phyloP scores from a whole-genome alignment of 2,329 filamentous ascomycete species.

The Cytospora piceae region DNA sequence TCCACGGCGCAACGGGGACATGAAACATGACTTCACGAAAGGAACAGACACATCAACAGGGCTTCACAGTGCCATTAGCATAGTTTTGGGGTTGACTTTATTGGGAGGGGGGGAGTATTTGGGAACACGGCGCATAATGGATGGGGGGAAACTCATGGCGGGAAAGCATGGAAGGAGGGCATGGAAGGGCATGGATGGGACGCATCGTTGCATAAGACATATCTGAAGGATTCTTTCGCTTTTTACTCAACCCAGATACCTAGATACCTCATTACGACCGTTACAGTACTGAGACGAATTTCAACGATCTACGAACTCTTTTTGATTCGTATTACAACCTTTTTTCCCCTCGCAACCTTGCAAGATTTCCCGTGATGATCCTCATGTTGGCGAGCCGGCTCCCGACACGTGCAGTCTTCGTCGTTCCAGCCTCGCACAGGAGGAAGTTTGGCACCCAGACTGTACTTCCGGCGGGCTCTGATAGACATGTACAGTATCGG shows the following conservation, averaged over 20 bases:
- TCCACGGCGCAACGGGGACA: conserved; percentile 5
- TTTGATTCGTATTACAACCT: neutral
- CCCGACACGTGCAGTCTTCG: neutral
- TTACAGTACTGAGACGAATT: neutral
- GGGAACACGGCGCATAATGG: neutral
- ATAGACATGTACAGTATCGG: neutral
- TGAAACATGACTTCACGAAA: neutral
- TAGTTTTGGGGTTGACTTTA: neutral
- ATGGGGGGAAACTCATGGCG: neutral
- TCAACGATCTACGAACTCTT: neutral
- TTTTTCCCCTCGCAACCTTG: neutral
- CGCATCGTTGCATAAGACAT: neutral
- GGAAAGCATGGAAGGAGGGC: neutral
- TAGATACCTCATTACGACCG: neutral
- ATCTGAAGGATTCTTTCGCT: neutral
- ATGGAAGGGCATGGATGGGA: too few relatives aligned
- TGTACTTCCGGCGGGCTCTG: too few relatives aligned
- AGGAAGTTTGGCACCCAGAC: too few relatives aligned
- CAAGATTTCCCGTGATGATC: neutral
- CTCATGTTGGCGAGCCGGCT: neutral
- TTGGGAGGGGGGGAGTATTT: neutral
- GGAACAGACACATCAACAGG: conserved; percentile 7
- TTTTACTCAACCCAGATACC: neutral
- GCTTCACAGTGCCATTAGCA: conserved; percentile 16
- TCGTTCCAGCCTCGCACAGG: too few relatives aligned